Evolutionary conservation across 306 rosid genomes (phyloP), one percentile per base, ranked within the genome.

Genomic region (Crotalaria pallida): DNA sequence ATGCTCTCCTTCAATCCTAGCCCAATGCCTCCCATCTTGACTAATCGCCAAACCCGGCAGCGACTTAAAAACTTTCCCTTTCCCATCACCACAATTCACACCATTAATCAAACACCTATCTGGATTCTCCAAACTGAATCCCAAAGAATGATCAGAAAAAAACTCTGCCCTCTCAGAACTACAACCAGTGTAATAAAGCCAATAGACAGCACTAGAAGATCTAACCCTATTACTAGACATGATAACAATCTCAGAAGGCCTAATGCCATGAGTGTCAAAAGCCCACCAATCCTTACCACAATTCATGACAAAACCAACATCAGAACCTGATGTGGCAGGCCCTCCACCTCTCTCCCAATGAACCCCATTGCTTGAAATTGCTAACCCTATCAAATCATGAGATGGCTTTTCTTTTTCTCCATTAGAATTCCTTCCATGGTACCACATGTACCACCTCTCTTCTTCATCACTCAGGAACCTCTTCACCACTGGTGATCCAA

Each of bases 381-480:
- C 91, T 29, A 88, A 81, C 24, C 96, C 93, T 18, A 87, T 78
- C 50, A 71, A 78, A 52, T 85, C 92, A 55, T 23, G 66, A 51
- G 73, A 80, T 9, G 88, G 79, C 17, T 76, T 43, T 29, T 31
- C 7, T 8, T 76, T 43, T 29, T 31, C 7, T 8, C 80, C 82
- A 15, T 69, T 81, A 3, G 89, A 69, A 31, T 31, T 31, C 72
- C 74, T 82, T 3, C 96, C 97, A 68, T 82, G 75, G 49, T 89
- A 87, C 96, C 97, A 87, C 94, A 85, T 89, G 82, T 85, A 84
- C 97, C 96, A 91, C 67, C 93, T 82, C 79, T 88, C 93, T 76
- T 87, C 93, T 65, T 88, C 88, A 22, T 91, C 97, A 13, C 88
- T 75, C 6, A 82, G 84, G 58, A 87, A 92, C 82, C 93, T 77